Base-by-base conservation (phyloP, 2,329 filamentous ascomycete genomes). In the Diaporthe humulicola region DNA sequence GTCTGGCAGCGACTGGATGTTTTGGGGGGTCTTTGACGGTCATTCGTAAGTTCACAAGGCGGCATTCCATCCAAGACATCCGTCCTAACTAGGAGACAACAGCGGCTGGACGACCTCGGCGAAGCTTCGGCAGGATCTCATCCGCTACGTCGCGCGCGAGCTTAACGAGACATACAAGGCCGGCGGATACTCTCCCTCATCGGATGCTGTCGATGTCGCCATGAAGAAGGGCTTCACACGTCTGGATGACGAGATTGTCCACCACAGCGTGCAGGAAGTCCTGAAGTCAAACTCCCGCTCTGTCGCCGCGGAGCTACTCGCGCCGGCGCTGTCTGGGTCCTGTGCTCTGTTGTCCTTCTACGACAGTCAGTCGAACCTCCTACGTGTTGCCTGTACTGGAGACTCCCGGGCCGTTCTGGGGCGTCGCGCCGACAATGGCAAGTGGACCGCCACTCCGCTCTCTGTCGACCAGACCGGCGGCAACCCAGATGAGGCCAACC, bases 11-110 rank as follows among this genome's bases (percentile, higher is more conserved):
- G 97, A 99, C 84, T 99, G 97, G 97, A 98, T 98, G 95, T 99
- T 99, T 84, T 99, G 97, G 97, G 97, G 96, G 74, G 96, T 99
- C 25, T 99, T 98, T 84, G 97, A 99, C 82, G 97, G 97, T 0
- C 97, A 99, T 84, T 95, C 94, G 95, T 96, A 87, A 84, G 90
- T 89, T 76, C 70, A n/a, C 12, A 36, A 28, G 8, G 57, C 40
- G 30, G 25, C 2, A 33, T 4, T 8, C 22, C 30, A 22, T 38
- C 38, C 14, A 12, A 42, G 17, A 38, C 19, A 28, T 45, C 22
- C 30, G 10, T 64, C 33, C 61, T 72, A 77, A 82, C 77, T 79
- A 71, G 76, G 76, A 79, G 74, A 61, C 19, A 78, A 73, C 79
- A 97, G 95, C 60, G 97, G 97, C 79, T 99, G 97, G 97, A 98